Conservation (phyloP, 371 early-diverging fungal genomes). For the Mucor irregularis region DNA sequence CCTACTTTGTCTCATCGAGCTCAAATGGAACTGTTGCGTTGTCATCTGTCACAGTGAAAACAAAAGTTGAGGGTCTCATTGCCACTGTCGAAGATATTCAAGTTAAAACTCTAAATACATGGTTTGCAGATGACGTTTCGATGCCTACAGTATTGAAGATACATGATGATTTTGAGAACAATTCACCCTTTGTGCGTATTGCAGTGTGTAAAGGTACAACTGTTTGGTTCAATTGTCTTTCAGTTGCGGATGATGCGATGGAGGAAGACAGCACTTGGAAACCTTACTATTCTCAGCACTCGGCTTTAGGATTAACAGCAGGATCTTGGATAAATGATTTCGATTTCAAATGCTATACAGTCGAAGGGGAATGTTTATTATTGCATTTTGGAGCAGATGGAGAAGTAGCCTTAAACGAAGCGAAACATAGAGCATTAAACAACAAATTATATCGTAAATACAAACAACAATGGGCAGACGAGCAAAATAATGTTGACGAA, state of each 20-base stretch:
- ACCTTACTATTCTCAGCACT: neutral
- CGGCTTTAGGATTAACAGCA: constrained; percentile 18
- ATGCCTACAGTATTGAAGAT: constrained; percentile 11
- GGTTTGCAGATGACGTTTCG: constrained; percentile 16
- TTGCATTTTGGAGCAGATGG: neutral
- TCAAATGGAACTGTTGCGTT: constrained; percentile 22
- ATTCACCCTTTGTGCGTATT: constrained; percentile 3
- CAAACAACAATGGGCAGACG: constrained; percentile 27
- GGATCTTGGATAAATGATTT: constrained; percentile 14
- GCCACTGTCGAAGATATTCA: constrained; percentile 3
- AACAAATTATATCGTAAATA: constrained; percentile 14
- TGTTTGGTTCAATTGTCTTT: neutral
- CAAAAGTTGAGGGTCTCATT: neutral
- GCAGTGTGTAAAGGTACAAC: constrained; percentile 17
- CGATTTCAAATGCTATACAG: constrained; percentile 12
- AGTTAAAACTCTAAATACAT: neutral
- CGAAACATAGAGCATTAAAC: neutral
- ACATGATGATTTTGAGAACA: constrained; percentile 7
- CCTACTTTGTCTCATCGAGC: constrained; percentile 16
- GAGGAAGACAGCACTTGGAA: constrained; percentile 7
- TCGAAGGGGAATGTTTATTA: constrained; percentile 22
- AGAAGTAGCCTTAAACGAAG: neutral
- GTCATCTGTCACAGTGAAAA: constrained; percentile 3
- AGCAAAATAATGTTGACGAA: constrained; percentile 21
- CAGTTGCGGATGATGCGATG: neutral